Percentiles rank a stretch among this genome's conserved stretches.
Evolutionary conservation across 2,329 filamentous ascomycete species (phyloP).

Genomic region (Aspergillus brunneoviolaceus): DNA sequence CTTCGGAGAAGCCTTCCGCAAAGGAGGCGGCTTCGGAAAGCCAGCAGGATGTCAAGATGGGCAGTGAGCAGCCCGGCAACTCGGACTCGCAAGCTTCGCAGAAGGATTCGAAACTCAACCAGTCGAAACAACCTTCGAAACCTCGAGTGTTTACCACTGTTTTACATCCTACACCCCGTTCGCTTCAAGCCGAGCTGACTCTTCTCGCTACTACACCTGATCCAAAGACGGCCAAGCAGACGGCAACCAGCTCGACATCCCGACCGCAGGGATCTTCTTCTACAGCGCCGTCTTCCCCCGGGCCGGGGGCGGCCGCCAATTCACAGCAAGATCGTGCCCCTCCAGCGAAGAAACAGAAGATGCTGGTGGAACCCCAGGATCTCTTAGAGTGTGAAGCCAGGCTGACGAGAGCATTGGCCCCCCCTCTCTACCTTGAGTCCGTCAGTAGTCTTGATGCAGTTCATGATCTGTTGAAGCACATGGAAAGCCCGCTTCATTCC

Average conservation of each 20-base stretch:
- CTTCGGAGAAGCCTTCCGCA: constrained; percentile 27
- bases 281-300: constrained; percentile 63
- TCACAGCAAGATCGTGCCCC: constrained; percentile 51
- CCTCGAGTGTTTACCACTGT: constrained; percentile 74
- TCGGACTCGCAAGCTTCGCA: constrained; percentile 62
- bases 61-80: constrained; percentile 32
- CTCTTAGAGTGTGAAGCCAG: constrained; percentile 74
- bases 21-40: constrained; percentile 27
- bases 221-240: constrained; percentile 51
- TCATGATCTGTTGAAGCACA: constrained; percentile 67
- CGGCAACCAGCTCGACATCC: constrained; percentile 41
- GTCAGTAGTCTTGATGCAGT: constrained; percentile 68
- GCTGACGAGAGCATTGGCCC: constrained; percentile 69
- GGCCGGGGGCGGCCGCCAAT: constrained; percentile 67
- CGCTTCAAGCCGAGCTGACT: constrained; percentile 71
- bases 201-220: constrained; percentile 72
- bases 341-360: constrained; percentile 69
- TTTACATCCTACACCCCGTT: constrained; percentile 78
- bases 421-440: constrained; percentile 75
- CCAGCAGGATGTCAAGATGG: constrained; percentile 23
- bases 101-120: constrained; percentile 47
- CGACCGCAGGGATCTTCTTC: constrained; percentile 39
- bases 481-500: constrained; percentile 75
- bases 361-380: constrained; percentile 73
- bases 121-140: constrained; percentile 51